Evolutionary conservation across 2,329 filamentous ascomycete genomes (phyloP).

Genomic region (Alternaria triticina): DNA sequence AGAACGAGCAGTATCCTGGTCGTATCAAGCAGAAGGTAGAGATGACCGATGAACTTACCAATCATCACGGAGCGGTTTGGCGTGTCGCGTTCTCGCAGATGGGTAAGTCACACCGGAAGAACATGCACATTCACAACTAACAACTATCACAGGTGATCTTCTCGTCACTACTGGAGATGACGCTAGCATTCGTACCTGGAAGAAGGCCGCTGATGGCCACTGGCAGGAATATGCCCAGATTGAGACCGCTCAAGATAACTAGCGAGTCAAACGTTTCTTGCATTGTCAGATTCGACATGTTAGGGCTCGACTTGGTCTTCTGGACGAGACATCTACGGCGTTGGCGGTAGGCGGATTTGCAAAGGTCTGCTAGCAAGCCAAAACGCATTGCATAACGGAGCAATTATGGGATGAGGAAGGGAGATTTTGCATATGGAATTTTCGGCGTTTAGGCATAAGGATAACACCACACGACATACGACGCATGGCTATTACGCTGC

Average conservation of each 20-base stretch:
- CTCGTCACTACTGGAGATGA: slow-evolving; percentile 79
- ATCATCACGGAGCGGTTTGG: slow-evolving; percentile 76
- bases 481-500: slow-evolving; percentile 16
- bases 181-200: slow-evolving; percentile 62
- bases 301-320: neutral
- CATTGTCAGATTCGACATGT: neutral
- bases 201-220: slow-evolving; percentile 55
- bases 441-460: slow-evolving; percentile 21
- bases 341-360: neutral
- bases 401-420: neutral
- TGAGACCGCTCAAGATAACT: slow-evolving; percentile 46
- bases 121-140: slow-evolving; percentile 6
- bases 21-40: slow-evolving; percentile 68
- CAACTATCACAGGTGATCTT: slow-evolving; percentile 67
- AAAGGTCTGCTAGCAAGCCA: neutral
- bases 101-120: slow-evolving; percentile 40
- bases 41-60: slow-evolving; percentile 71
- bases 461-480: neutral
- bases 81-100: slow-evolving; percentile 68
- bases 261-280: neutral
- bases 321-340: neutral
- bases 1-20: slow-evolving; percentile 65
- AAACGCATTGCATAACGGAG: neutral
- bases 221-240: slow-evolving; percentile 59
- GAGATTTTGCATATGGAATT: neutral